These are phyloP conservation scores for Tolypocladium paradoxum DNA, from an alignment of 2,329 filamentous ascomycete genomes.

Conservation along the genomic window DNA sequence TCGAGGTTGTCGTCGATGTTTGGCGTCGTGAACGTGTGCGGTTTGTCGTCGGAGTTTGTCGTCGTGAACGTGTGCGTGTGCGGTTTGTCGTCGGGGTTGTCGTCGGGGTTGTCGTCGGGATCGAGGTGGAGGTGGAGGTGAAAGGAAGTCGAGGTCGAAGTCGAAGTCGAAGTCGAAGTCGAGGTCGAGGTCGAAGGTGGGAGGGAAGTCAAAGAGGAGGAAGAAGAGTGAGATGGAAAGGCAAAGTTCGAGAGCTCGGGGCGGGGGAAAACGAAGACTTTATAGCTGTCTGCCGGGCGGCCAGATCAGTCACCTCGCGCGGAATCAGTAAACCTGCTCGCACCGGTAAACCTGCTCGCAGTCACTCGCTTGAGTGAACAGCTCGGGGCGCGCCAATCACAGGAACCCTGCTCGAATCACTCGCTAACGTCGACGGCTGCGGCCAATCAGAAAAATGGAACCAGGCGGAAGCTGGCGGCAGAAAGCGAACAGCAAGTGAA, in stretches of 20 bases:
- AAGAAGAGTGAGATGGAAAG: background rate
- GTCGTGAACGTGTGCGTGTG: too few species aligned
- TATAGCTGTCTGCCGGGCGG: background rate
- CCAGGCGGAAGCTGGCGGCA: background rate
- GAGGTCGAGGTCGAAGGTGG: background rate
- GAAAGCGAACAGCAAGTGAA: too few species aligned
- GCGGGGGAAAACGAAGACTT: background rate
- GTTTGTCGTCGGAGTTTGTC: too few species aligned
- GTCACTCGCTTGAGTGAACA: background rate
- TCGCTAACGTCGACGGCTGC: background rate
- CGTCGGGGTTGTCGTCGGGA: background rate
- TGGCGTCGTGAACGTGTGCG: too few species aligned
- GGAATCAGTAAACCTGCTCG: too few species aligned
- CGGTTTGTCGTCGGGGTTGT: background rate
- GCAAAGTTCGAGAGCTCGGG: background rate
- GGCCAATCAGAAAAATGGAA: background rate
- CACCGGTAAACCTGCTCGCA: background rate
- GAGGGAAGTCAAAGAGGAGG: background rate
- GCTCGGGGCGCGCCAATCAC: background rate
- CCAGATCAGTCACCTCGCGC: background rate
- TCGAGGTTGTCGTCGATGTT: background rate
- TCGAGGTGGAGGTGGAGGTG: background rate
- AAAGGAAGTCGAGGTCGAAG: background rate
- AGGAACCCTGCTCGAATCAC: background rate
- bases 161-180: too few species aligned